Percentiles rank a stretch among this genome's conserved stretches.
Evolutionary conservation across 108 stramenopile genomes (phyloP).

Genomic region (Stephanodiscus minutulus): DNA sequence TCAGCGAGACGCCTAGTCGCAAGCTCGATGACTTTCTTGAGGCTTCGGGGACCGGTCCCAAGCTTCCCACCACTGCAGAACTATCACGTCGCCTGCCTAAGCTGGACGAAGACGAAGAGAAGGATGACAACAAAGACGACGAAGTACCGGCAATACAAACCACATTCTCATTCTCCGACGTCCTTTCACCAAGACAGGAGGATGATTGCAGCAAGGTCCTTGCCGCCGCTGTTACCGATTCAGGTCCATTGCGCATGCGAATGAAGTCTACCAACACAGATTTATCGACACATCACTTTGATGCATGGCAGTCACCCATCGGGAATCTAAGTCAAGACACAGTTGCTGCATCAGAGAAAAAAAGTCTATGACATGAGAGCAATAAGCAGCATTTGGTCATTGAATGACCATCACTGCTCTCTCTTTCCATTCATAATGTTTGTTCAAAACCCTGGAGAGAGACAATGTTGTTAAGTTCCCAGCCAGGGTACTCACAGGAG

Average conservation of each 20-base stretch:
- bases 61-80: conserved; percentile 35
- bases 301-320: conserved; percentile 44
- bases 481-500: no score
- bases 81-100: conserved; percentile 7
- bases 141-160: conserved; percentile 13
- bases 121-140: conserved; percentile 2
- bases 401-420: background rate
- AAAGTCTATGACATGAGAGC: background rate
- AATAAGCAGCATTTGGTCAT: background rate
- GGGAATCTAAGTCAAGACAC: conserved; percentile 4
- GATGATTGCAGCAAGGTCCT: conserved; percentile 16
- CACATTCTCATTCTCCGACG: conserved; percentile 43
- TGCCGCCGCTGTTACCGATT: conserved; percentile 35
- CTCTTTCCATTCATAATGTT: background rate
- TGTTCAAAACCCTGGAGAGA: background rate
- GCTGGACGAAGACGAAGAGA: conserved; percentile 6
- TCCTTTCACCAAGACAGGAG: conserved; percentile 28
- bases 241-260: conserved; percentile 42
- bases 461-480: no score
- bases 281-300: conserved; percentile 46
- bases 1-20: conserved; percentile 28
- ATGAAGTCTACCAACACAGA: conserved; percentile 27
- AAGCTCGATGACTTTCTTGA: conserved; percentile 35
- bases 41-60: conserved; percentile 9
- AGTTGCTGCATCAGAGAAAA: background rate